phyloP scores from a whole-genome alignment of 495 filamentous ascomycete species.

The Mycothermus thermophilus region DNA sequence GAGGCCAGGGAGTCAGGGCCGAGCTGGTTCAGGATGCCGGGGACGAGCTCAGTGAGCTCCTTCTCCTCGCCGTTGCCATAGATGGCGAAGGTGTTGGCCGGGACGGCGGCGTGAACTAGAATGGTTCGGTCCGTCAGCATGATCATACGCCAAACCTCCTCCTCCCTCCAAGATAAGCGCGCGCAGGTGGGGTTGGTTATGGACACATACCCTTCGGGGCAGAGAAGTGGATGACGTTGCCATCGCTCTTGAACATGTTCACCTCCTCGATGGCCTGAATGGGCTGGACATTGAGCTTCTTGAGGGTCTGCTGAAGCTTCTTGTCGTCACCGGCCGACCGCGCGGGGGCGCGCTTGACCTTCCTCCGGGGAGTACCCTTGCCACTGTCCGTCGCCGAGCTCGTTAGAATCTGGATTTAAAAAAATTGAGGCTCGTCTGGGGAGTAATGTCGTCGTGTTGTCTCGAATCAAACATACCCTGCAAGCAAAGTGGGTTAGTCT shows the following conservation, averaged over 20 bases:
- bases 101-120: slow-evolving; percentile 93
- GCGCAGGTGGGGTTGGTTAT: no score
- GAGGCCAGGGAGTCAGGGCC: slow-evolving; percentile 96
- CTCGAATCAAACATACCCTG: slow-evolving; percentile 21
- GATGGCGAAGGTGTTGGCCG: slow-evolving; percentile 96
- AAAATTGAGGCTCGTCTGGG: no score
- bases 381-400: slow-evolving; percentile 44
- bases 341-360: slow-evolving; percentile 94
- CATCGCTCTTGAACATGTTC: slow-evolving; percentile 99
- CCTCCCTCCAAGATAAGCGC: slow-evolving; percentile 17
- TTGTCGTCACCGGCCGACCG: slow-evolving; percentile 89
- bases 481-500: slow-evolving; percentile 9
- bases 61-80: slow-evolving; percentile 98
- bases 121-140: no score
- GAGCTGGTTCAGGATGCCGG: slow-evolving; percentile 98
- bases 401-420: slow-evolving; percentile 13
- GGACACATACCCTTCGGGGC: slow-evolving; percentile 98
- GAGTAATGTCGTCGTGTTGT: no score
- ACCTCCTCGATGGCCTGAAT: slow-evolving; percentile 99
- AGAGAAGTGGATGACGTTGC: slow-evolving; percentile 98
- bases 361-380: slow-evolving; percentile 95
- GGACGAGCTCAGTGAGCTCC: slow-evolving; percentile 97
- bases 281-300: slow-evolving; percentile 93
- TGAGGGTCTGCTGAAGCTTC: slow-evolving; percentile 89
- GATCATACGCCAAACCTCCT: neutral